These are phyloP conservation scores for Lizonia empirigonia DNA, from an alignment of 2,329 filamentous ascomycete genomes.

Conservation along the genomic window DNA sequence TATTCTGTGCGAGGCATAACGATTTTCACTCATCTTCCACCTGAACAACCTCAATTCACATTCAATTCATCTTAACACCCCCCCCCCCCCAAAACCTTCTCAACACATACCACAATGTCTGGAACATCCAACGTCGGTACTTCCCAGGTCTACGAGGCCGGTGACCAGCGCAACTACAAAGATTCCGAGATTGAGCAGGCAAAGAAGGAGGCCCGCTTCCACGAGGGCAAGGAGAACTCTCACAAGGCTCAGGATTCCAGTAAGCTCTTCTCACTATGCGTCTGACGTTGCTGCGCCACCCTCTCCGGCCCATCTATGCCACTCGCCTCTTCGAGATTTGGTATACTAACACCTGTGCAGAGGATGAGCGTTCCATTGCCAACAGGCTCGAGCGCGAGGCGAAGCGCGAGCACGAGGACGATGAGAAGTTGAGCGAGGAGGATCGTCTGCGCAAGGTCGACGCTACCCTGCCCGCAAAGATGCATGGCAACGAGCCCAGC, in stretches of 20 bases:
- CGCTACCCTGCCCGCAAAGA: conserved; percentile 62
- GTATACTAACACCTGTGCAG: conserved; percentile 47
- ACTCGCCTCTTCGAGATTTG: too few relatives aligned
- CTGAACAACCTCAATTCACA: not conserved
- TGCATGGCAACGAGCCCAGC: conserved; percentile 75
- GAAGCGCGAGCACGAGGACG: conserved; percentile 54
- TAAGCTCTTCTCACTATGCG: conserved; percentile 51
- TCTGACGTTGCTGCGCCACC: not conserved
- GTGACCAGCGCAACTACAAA: conserved; percentile 72
- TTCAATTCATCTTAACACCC: not conserved
- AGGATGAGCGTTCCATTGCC: conserved; percentile 73
- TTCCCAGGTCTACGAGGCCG: conserved; percentile 71
- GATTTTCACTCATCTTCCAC: conserved; percentile 1
- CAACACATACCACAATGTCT: conserved; percentile 51
- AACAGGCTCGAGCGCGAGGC: conserved; percentile 72
- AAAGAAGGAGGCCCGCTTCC: conserved; percentile 64
- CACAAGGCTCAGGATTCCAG: conserved; percentile 75
- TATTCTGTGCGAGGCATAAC: conserved; percentile 5
- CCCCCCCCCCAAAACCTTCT: conserved; percentile 3
- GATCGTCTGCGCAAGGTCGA: conserved; percentile 61
- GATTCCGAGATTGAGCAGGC: conserved; percentile 59
- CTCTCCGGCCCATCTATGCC: not conserved
- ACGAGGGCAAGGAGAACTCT: conserved; percentile 73
- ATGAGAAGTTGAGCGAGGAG: conserved; percentile 37
- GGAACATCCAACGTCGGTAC: conserved; percentile 70